Percentiles rank a stretch among this genome's conserved stretches.
Conservation (phyloP, 768 basidiomycete genomes). For the Phylloporus sp. region DNA sequence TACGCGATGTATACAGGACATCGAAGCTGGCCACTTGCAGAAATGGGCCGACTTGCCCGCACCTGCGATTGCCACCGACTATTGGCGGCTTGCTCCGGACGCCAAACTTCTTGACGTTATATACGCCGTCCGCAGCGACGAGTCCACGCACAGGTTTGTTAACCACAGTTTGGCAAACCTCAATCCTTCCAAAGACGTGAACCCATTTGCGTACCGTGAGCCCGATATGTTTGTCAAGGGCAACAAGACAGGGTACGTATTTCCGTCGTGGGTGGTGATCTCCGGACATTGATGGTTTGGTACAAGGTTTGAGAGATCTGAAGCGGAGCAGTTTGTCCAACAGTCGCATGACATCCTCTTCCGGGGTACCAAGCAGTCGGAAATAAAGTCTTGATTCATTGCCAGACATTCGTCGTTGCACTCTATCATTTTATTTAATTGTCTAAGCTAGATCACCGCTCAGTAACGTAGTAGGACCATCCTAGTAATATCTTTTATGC, state of each 20-base stretch:
- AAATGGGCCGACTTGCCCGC: slow-evolving; percentile 76
- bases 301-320: slow-evolving; percentile 62
- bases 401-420: slow-evolving; percentile 5
- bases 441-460: slow-evolving; percentile 20
- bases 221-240: slow-evolving; percentile 87
- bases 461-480: slow-evolving; percentile 6
- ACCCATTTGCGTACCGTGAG: slow-evolving; percentile 86
- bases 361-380: slow-evolving; percentile 21
- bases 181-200: slow-evolving; percentile 70
- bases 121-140: slow-evolving; percentile 90
- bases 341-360: slow-evolving; percentile 57
- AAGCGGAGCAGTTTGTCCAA: slow-evolving; percentile 61
- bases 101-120: slow-evolving; percentile 86
- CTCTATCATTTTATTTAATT: slow-evolving; percentile 7
- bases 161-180: slow-evolving; percentile 95
- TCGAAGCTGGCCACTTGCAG: slow-evolving; percentile 77
- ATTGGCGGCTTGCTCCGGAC: slow-evolving; percentile 76
- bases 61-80: slow-evolving; percentile 89
- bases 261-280: neutral
- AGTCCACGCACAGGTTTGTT: slow-evolving; percentile 90
- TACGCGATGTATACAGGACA: slow-evolving; percentile 77
- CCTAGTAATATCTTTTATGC: neutral
- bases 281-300: slow-evolving; percentile 17
- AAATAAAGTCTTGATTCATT: slow-evolving; percentile 25
- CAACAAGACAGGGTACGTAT: slow-evolving; percentile 60